Conservation (phyloP, 768 basidiomycete species). For the Leccinum arenicola region DNA sequence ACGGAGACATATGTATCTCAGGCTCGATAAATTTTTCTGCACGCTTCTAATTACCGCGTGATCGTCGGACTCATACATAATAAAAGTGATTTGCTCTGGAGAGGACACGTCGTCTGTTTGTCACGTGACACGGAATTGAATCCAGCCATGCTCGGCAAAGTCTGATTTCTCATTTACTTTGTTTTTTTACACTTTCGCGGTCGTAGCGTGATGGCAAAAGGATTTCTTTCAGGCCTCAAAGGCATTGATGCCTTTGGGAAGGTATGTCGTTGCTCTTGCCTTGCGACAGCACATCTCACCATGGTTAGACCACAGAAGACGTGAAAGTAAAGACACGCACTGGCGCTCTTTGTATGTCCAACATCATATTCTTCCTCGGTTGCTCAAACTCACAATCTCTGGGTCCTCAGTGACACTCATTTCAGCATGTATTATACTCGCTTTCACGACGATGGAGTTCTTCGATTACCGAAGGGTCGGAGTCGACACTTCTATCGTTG, state of each 20-base stretch:
- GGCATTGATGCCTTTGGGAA: slow-evolving; percentile 99
- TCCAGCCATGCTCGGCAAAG: background rate
- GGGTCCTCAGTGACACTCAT: slow-evolving; percentile 75
- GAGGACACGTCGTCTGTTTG: slow-evolving; percentile 24
- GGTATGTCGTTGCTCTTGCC: slow-evolving; percentile 44
- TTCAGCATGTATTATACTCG: slow-evolving; percentile 87
- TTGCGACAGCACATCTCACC: slow-evolving; percentile 12
- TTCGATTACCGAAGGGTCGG: slow-evolving; percentile 88
- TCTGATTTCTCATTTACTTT: slow-evolving; percentile 6
- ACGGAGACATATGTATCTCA: background rate
- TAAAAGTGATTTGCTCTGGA: background rate
- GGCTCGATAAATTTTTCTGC: background rate
- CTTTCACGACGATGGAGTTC: slow-evolving; percentile 92
- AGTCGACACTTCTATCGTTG: slow-evolving; percentile 88
- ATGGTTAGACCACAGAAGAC: slow-evolving; percentile 89
- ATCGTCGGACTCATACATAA: background rate
- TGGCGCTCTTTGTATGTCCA: slow-evolving; percentile 76
- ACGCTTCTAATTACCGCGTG: background rate
- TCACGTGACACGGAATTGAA: slow-evolving; percentile 23
- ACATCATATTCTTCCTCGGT: background rate
- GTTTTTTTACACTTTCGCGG: slow-evolving; percentile 6
- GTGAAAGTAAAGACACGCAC: slow-evolving; percentile 98
- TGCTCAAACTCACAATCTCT: slow-evolving; percentile 9
- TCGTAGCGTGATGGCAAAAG: slow-evolving; percentile 63
- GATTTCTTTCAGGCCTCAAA: slow-evolving; percentile 72